These are phyloP conservation scores for Hemisphaericaspora xylofermentans DNA, from an alignment of 1,139 yeast genomes.

Conservation along the genomic window DNA sequence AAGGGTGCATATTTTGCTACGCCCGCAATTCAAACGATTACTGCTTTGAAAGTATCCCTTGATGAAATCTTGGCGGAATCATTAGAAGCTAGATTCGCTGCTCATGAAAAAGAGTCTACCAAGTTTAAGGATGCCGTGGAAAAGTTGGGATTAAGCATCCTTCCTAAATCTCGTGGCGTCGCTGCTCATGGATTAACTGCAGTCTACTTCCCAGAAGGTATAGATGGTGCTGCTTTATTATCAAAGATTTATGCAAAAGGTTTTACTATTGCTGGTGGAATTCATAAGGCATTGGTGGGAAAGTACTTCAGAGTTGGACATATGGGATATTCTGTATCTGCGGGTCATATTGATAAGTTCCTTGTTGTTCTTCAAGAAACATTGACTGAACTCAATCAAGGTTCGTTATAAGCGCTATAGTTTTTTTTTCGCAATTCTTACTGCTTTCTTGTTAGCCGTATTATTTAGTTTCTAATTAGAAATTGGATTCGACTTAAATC, in stretches of 20 bases:
- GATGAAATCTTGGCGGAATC: slow-evolving; percentile 64
- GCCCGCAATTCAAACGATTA: slow-evolving; percentile 84
- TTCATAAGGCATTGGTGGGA: slow-evolving; percentile 76
- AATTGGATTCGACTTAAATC: no score
- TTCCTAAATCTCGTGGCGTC: slow-evolving; percentile 57
- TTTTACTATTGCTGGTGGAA: slow-evolving; percentile 88
- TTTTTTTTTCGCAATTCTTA: no score
- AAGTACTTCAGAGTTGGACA: slow-evolving; percentile 93
- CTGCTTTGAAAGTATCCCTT: slow-evolving; percentile 77
- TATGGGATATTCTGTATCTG: slow-evolving; percentile 68
- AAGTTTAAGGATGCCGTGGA: slow-evolving; percentile 60
- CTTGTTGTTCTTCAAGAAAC: slow-evolving; percentile 38
- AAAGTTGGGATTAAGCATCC: slow-evolving; percentile 63
- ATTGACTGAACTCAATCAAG: slow-evolving; percentile 29
- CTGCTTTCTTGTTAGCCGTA: no score
- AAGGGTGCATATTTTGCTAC: slow-evolving; percentile 89
- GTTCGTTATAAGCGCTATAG: background rate
- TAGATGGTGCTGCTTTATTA: slow-evolving; percentile 65
- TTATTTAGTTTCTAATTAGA: no score
- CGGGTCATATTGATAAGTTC: slow-evolving; percentile 42
- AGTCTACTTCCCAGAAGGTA: slow-evolving; percentile 75
- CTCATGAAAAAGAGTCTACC: slow-evolving; percentile 62
- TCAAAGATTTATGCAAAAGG: slow-evolving; percentile 59
- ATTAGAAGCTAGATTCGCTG: slow-evolving; percentile 60
- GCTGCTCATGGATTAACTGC: slow-evolving; percentile 92